Base-by-base conservation (phyloP, 371 early-diverging fungal species). In the Saksenaea vasiformis region DNA sequence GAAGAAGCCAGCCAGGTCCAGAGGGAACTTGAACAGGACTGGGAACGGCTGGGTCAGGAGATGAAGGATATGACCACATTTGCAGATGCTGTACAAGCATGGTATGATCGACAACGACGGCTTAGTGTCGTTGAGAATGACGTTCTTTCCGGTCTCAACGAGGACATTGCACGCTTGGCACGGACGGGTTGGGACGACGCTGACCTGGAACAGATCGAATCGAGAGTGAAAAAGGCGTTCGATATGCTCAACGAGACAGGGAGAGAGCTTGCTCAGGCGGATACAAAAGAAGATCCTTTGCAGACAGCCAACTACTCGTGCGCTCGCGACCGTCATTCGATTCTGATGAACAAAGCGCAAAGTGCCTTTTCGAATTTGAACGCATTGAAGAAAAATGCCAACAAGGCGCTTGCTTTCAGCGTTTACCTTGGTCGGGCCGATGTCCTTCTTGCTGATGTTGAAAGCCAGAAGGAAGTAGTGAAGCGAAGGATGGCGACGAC, bases 291-390 rank as follows among this genome's bases (percentile, higher is more conserved):
- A 19, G 80, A 79, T 56, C 73, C 80, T 7, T 51, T 79, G 10
- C 72, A 79, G 27, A 80, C 71, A 0, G 80, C 80, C 35, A 80
- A 80, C 35, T 77, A 80, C 27, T 70, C 80, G 0, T 77, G 80
- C 63, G 77, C 77, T 15, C 67, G 73, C 0, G 80, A 80, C 37
- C 61, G 80, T 38, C 72, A 73, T 56, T 28, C 54, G 0, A 15
- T 58, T 3, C 54, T 79, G 10, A 54, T 61, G 11, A 69, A 60
- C 27, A 63, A 73, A 26, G 68, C 70, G 0, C 62, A 66, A 7
- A 43, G 66, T 5, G 64, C 73, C 1, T 38, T 57, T 1, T 57
- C 60, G 0, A 71, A 64, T 26, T n/a, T 78, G 15, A 57, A 68
- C 19, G 70, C 65, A 2, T 60, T 78, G 19, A 63, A 55, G 14